Evolutionary conservation across 768 basidiomycete species (phyloP).

Genomic region (Mycena albidolilacea): DNA sequence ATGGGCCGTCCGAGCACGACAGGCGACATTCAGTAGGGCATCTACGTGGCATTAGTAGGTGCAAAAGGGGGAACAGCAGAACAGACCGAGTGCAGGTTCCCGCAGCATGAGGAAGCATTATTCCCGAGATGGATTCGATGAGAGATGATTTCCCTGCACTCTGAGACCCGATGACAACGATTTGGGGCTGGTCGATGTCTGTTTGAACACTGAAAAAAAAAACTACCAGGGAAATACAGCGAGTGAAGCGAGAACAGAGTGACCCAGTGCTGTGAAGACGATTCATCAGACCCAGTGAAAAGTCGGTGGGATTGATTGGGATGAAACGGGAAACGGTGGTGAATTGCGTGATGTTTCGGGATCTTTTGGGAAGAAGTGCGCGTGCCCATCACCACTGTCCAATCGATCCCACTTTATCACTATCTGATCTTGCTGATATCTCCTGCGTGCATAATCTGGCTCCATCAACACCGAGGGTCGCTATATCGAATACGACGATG

Average conservation of each 20-base stretch:
- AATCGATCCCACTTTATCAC: too few species aligned
- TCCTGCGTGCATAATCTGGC: too few species aligned
- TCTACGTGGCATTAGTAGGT: conserved; percentile 44
- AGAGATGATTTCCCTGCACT: conserved; percentile 85
- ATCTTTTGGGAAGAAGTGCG: too few species aligned
- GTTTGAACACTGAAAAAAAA: conserved; percentile 65
- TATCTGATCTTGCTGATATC: too few species aligned
- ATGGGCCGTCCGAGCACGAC: conserved; percentile 54
- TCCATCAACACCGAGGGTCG: too few species aligned
- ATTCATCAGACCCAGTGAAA: too few species aligned
- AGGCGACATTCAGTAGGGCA: conserved; percentile 74
- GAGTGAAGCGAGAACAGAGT: conserved; percentile 42
- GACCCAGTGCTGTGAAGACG: conserved; percentile 73
- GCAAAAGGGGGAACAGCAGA: too few species aligned
- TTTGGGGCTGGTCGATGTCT: conserved; percentile 81
- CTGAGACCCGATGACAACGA: conserved; percentile 81
- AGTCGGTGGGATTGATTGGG: too few species aligned
- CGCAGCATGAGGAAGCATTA: conserved; percentile 51
- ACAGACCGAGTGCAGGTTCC: conserved; percentile 77
- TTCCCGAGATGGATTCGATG: conserved; percentile 83
- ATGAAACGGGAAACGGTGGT: too few species aligned
- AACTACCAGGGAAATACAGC: neutral
- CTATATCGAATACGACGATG: too few species aligned
- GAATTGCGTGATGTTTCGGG: too few species aligned
- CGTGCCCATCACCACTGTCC: too few species aligned